phyloP scores from a whole-genome alignment of 169 alveolate genomes.

The Plasmodium adleri region DNA sequence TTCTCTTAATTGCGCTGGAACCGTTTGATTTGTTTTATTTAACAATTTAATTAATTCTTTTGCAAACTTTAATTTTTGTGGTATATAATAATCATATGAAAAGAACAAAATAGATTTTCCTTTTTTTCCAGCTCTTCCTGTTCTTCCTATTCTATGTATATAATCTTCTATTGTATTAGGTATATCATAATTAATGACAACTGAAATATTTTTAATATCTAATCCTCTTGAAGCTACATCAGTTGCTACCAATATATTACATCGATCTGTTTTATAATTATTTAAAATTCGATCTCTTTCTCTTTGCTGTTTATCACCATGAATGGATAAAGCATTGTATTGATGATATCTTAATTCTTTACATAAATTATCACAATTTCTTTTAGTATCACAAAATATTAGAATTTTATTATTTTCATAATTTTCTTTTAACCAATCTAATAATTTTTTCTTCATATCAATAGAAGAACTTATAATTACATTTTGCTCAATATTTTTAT shows the following conservation, averaged over 20 bases:
- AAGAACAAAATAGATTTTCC: constrained; percentile 86
- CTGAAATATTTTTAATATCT: constrained; percentile 93
- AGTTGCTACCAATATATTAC: constrained; percentile 94
- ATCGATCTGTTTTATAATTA: constrained; percentile 90
- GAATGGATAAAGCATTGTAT: constrained; percentile 90
- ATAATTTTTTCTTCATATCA: constrained; percentile 80
- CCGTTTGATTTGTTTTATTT: constrained; percentile 78
- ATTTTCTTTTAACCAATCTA: constrained; percentile 78
- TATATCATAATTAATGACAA: constrained; percentile 94
- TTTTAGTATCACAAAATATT: constrained; percentile 88
- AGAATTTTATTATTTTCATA: constrained; percentile 85
- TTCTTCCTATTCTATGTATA: constrained; percentile 96
- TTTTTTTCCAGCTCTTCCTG: constrained; percentile 93
- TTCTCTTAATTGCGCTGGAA: constrained; percentile 78
- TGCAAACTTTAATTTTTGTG: constrained; percentile 81
- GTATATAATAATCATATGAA: constrained; percentile 81
- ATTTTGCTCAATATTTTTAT: constrained; percentile 87
- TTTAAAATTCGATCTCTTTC: constrained; percentile 88
- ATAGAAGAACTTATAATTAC: constrained; percentile 84
- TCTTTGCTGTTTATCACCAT: constrained; percentile 93
- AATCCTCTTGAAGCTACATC: constrained; percentile 97
- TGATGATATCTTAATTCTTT: constrained; percentile 89
- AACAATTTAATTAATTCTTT: constrained; percentile 79
- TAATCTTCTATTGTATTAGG: constrained; percentile 92
- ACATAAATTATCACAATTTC: constrained; percentile 90